phyloP scores from a whole-genome alignment of 148 eudicot genomes.

The Diospyros lotus region DNA sequence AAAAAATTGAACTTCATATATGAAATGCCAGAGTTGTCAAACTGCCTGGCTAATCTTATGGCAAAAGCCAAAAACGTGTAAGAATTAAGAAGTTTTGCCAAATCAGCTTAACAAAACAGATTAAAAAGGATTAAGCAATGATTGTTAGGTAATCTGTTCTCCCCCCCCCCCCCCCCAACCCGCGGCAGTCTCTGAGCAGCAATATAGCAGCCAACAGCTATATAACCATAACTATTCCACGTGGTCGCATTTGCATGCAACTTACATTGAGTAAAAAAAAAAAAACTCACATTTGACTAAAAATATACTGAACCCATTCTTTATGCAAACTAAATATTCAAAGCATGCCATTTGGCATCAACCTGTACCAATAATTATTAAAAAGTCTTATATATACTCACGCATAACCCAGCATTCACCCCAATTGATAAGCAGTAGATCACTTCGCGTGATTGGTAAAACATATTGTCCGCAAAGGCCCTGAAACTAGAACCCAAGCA shows the following conservation, averaged over 20 bases:
- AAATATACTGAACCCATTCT: background rate
- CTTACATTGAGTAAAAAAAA: too few species aligned
- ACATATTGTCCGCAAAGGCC: background rate
- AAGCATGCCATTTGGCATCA: background rate
- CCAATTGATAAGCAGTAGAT: background rate
- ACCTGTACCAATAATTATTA: background rate
- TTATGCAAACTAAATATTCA: too few species aligned
- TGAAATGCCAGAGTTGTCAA: background rate
- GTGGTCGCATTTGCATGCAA: too few species aligned
- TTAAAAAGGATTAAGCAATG: background rate
- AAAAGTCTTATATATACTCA: background rate
- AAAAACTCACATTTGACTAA: too few species aligned
- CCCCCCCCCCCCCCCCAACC: too few species aligned
- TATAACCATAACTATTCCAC: too few species aligned
- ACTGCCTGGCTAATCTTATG: background rate
- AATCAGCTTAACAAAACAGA: background rate
- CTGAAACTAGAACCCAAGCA: background rate
- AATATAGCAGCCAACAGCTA: background rate
- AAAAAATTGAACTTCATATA: constrained; percentile 1
- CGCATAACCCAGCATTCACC: background rate
- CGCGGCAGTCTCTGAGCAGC: background rate
- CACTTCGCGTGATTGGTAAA: background rate
- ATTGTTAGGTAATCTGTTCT: background rate
- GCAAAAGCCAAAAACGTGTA: background rate
- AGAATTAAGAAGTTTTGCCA: background rate